Base-by-base conservation (phyloP, 805 yeast genomes). In the Yarrowia sp. region DNA sequence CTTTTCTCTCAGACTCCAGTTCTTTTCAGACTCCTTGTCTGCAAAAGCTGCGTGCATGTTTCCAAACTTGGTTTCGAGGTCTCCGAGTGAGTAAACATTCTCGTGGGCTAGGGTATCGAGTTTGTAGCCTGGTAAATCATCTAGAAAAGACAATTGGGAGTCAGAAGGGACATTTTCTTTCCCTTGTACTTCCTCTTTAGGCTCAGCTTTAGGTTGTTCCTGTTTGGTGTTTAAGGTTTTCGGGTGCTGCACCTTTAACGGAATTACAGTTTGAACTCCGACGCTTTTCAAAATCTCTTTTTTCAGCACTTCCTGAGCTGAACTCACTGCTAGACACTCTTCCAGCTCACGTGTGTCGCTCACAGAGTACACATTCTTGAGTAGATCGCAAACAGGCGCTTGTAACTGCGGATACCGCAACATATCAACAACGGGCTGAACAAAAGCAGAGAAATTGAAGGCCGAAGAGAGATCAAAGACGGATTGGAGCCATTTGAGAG, bases 21-120 rank as follows among this genome's bases (percentile, higher is more conserved):
- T 95, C 66, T 81, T 81, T 72, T 95, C 99, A 0, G 96, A 88
- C 74, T 95, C 99, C 71, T 87, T 80, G 5, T 87, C 88, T 8
- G 80, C 82, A 70, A 93, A 92, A 28, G 73, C 67, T 0, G 83
- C 72, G 31, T 69, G 71, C 3, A 82, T 55, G 4, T 71, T 67
- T 61, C 84, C 88, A 33, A 80, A 67, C 3, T 71, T 72, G 65
- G 80, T 81, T 6, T 69, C 73, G 6, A 74, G 69, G 32, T 72
- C 41, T 11, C 33, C 17, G 8, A 18, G 35, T 1, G 64, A 58
- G 41, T 43, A 43, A 10, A 43, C 43, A 11, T 43, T 43, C 4
- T 43, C 64, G 1, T 43, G 15, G 9, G 18, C 15, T 1, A 58
- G 11, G 2, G 47, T n/a, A 9, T 58, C 51, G 11, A 58, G n/a